A percentile compares a stretch with the other conserved stretches of the same genome.
Evolutionary conservation across 2,329 filamentous ascomycete species (phyloP).

Genomic region (Scortechinia acanthostroma): DNA sequence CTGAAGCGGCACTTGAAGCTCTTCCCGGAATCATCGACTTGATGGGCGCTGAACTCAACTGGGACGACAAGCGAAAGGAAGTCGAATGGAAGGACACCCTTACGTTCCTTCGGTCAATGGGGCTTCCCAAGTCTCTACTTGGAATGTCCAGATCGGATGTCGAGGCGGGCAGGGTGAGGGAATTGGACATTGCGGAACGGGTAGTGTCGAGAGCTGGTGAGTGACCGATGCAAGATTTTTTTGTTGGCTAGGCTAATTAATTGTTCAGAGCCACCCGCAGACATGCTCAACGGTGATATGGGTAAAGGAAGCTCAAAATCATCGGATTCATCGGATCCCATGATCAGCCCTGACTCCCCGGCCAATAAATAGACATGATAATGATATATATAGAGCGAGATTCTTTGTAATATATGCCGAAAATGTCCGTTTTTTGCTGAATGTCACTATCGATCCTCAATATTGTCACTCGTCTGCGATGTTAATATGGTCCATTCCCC

Average conservation of each 20-base stretch:
- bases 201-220: neutral
- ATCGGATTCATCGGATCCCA: neutral
- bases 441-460: too few species aligned
- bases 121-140: conserved; percentile 18
- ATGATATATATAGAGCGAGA: neutral
- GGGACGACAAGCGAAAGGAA: conserved; percentile 51
- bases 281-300: neutral
- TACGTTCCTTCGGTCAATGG: conserved; percentile 34
- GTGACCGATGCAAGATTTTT: neutral
- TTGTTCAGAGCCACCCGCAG: neutral
- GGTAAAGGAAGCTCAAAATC: neutral
- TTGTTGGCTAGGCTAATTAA: neutral
- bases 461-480: too few species aligned
- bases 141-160: conserved; percentile 18
- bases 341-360: neutral
- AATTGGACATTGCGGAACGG: neutral
- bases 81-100: conserved; percentile 49
- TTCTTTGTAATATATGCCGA: too few species aligned
- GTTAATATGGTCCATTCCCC: too few species aligned
- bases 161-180: conserved; percentile 8
- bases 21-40: conserved; percentile 66
- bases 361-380: neutral
- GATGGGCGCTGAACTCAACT: conserved; percentile 64
- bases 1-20: conserved; percentile 61
- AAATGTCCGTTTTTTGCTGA: too few species aligned